A percentile compares a stretch with the other conserved stretches of the same genome.
These are phyloP conservation scores for Alliaria petiolata DNA, from an alignment of 345 rosid genomes.

Conservation along the genomic window DNA sequence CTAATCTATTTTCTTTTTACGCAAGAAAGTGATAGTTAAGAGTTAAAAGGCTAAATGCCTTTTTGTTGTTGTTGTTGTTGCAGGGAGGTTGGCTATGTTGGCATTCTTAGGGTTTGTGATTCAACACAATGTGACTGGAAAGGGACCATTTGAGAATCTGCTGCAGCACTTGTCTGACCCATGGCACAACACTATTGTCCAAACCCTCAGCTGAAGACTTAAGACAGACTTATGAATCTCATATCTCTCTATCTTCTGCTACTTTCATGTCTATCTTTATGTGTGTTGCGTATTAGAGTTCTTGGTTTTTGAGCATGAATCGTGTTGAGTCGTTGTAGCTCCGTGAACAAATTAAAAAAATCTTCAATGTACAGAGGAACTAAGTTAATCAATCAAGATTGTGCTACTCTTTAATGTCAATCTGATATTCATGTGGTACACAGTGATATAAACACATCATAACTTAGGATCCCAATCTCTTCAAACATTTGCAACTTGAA, in stretches of 20 bases:
- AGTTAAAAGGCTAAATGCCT: background rate
- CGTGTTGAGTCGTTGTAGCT: slow-evolving; percentile 8
- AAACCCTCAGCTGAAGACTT: slow-evolving; percentile 39
- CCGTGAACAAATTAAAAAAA: slow-evolving; percentile 27
- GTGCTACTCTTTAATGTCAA: slow-evolving; percentile 14
- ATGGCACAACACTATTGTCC: slow-evolving; percentile 97
- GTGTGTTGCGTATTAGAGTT: slow-evolving; percentile 25
- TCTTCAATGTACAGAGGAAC: slow-evolving; percentile 50
- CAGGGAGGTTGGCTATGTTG: slow-evolving; percentile 99
- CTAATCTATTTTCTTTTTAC: background rate
- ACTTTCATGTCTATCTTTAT: slow-evolving; percentile 16
- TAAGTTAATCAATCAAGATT: slow-evolving; percentile 26
- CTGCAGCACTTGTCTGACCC: slow-evolving; percentile 95
- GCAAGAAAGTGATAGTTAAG: background rate
- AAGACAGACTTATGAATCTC: slow-evolving; percentile 1
- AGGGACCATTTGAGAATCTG: slow-evolving; percentile 93
- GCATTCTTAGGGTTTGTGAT: slow-evolving; percentile 85
- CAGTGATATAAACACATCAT: background rate
- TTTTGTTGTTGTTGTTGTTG: slow-evolving; percentile 14
- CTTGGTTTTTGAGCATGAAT: slow-evolving; percentile 34
- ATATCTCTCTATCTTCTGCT: background rate
- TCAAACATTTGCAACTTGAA: background rate
- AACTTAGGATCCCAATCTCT: background rate
- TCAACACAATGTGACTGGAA: slow-evolving; percentile 92
- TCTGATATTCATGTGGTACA: background rate